phyloP scores from a whole-genome alignment of 345 rosid species.

The Theobroma cacao region DNA sequence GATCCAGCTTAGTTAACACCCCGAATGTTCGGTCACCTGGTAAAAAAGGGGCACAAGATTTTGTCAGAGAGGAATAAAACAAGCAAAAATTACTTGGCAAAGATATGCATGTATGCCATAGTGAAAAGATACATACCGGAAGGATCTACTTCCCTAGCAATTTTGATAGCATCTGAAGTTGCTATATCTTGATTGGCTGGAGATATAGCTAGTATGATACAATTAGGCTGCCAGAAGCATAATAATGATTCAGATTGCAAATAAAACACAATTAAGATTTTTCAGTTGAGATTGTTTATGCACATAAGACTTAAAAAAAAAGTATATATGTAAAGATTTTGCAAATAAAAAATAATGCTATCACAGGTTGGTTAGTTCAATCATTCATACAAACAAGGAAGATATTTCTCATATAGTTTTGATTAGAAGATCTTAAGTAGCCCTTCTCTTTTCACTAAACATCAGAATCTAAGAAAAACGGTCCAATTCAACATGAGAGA shows the following conservation, averaged over 20 bases:
- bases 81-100: neutral
- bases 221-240: constrained; percentile 38
- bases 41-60: neutral
- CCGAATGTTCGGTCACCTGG: constrained; percentile 96
- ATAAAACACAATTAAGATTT: neutral
- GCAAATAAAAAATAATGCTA: neutral
- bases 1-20: constrained; percentile 91
- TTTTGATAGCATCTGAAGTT: constrained; percentile 70
- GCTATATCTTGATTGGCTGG: constrained; percentile 79
- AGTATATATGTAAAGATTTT: neutral
- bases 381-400: neutral
- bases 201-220: constrained; percentile 63
- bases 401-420: too few species aligned
- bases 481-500: neutral
- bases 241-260: neutral
- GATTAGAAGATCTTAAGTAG: too few species aligned
- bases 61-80: neutral
- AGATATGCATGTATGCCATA: neutral
- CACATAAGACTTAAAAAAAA: neutral
- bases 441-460: too few species aligned
- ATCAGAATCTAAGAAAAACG: neutral
- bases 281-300: neutral
- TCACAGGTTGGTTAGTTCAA: neutral
- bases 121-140: constrained; percentile 29
- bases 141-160: constrained; percentile 69